Conservation (phyloP, 2,329 filamentous ascomycete species). For the Xylaria sp. region DNA sequence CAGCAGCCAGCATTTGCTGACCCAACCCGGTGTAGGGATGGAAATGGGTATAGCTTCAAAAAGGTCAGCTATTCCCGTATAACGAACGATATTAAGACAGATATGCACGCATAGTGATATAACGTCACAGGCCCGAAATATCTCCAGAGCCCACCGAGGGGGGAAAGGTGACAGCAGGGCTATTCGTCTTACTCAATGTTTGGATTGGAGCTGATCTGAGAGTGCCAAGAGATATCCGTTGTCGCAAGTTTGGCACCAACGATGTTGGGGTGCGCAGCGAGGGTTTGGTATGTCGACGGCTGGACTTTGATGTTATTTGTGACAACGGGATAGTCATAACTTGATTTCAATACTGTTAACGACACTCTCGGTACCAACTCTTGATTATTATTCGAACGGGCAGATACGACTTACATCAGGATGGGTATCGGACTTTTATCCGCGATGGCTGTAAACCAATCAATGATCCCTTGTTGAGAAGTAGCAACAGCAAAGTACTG, state of each 20-base stretch:
- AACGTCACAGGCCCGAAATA: neutral
- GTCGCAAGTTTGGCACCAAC: slow-evolving; percentile 74
- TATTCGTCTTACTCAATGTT: slow-evolving; percentile 58
- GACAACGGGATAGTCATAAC: slow-evolving; percentile 70
- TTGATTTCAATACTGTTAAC: slow-evolving; percentile 37
- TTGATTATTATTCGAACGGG: neutral
- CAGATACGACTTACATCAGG: slow-evolving; percentile 60
- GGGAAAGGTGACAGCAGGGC: neutral
- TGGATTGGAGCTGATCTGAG: slow-evolving; percentile 70
- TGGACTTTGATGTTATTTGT: slow-evolving; percentile 70
- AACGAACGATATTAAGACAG: neutral
- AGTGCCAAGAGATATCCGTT: slow-evolving; percentile 72
- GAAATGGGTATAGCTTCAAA: slow-evolving; percentile 62
- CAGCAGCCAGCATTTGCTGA: slow-evolving; percentile 72
- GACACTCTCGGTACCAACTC: neutral
- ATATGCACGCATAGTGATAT: slow-evolving; percentile 3
- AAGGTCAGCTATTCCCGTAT: slow-evolving; percentile 20
- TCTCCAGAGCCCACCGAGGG: neutral
- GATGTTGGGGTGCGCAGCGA: slow-evolving; percentile 71
- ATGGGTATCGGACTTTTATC: slow-evolving; percentile 69
- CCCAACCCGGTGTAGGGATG: slow-evolving; percentile 73
- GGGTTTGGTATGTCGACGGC: slow-evolving; percentile 65
- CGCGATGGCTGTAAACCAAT: slow-evolving; percentile 71
- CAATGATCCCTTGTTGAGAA: slow-evolving; percentile 66
- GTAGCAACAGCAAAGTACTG: slow-evolving; percentile 69